A percentile compares a stretch with the other conserved stretches of the same genome.
Conservation (phyloP, 2,329 filamentous ascomycete species). For the Alternaria brassicae region DNA sequence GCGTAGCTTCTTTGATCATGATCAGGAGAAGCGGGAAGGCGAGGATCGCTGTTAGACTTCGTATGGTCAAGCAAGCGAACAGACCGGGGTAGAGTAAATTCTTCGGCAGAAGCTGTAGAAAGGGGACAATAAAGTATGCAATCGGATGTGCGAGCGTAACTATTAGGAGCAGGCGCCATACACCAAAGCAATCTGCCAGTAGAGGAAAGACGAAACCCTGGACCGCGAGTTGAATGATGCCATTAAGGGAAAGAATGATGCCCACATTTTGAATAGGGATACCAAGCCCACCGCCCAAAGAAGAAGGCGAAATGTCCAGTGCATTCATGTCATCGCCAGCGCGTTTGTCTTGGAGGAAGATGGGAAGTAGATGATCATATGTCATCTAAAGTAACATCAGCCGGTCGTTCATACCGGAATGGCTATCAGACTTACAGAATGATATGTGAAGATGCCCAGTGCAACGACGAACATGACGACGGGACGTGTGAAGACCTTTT, state of each 20-base stretch:
- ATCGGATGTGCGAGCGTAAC: conserved; percentile 72
- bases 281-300: conserved; percentile 67
- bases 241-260: conserved; percentile 72
- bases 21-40: conserved; percentile 73
- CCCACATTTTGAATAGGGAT: conserved; percentile 71
- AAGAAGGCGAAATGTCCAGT: conserved; percentile 34
- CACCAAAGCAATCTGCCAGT: conserved; percentile 67
- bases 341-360: conserved; percentile 85
- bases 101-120: conserved; percentile 65
- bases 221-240: conserved; percentile 73
- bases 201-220: conserved; percentile 75
- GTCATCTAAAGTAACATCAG: conserved; percentile 66
- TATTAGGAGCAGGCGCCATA: conserved; percentile 71
- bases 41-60: conserved; percentile 73
- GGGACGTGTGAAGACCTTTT: conserved; percentile 65
- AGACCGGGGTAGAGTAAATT: conserved; percentile 66
- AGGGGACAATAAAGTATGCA: conserved; percentile 73
- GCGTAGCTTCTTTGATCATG: conserved; percentile 74
- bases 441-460: conserved; percentile 89
- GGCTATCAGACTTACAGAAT: conserved; percentile 59
- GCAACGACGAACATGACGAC: conserved; percentile 81
- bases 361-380: conserved; percentile 89
- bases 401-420: neutral
- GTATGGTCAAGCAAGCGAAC: conserved; percentile 69
- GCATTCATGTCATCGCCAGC: conserved; percentile 44